Evolutionary conservation across 345 rosid species (phyloP).

Genomic region (Atalantia buxifolia): DNA sequence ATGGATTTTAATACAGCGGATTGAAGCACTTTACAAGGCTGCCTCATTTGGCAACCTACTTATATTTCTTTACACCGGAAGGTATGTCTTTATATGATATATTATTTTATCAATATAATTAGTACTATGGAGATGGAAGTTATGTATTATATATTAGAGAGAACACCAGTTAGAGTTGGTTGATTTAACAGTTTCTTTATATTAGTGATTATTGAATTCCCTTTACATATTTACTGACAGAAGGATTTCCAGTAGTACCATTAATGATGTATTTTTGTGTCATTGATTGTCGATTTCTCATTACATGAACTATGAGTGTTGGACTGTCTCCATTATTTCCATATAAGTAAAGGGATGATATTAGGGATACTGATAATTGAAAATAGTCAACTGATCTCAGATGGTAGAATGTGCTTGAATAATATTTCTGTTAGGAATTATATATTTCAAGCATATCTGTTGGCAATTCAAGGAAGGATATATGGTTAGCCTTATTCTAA

Average conservation of each 20-base stretch:
- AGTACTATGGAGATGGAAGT: background rate
- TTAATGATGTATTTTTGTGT: background rate
- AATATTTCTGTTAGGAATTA: background rate
- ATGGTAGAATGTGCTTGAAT: background rate
- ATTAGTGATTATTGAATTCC: background rate
- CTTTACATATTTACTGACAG: background rate
- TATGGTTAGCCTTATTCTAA: background rate
- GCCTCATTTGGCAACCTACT: constrained; percentile 87
- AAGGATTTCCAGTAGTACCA: background rate
- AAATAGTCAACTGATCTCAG: background rate
- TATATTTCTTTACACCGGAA: constrained; percentile 86
- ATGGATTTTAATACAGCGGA: constrained; percentile 72
- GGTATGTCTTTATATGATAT: constrained; percentile 35
- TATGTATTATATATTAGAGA: background rate
- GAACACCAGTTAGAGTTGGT: background rate
- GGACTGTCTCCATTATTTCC: background rate
- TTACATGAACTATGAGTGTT: background rate
- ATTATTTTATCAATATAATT: background rate
- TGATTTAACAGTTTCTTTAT: background rate
- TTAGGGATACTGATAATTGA: background rate
- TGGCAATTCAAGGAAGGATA: background rate
- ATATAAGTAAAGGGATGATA: background rate
- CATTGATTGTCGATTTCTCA: background rate
- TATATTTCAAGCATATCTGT: background rate
- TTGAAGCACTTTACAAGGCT: constrained; percentile 89